Conservation (phyloP, 306 rosid genomes). For the Lagenaria siceraria region DNA sequence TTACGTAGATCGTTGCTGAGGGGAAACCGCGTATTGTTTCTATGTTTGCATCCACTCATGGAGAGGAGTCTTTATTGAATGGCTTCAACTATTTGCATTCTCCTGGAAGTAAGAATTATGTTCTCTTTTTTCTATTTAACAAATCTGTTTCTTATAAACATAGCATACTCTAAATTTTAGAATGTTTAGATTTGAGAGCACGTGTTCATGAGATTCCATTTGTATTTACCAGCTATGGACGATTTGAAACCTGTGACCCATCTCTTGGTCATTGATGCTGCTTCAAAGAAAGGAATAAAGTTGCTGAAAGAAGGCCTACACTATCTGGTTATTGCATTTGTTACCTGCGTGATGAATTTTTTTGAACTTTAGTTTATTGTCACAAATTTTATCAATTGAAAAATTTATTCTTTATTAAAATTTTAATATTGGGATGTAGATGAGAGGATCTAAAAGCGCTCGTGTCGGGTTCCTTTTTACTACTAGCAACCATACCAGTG, state of each 20-base stretch:
- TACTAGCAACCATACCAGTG: conserved; percentile 39
- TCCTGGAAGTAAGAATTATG: conserved; percentile 61
- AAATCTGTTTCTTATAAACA: too few relatives aligned
- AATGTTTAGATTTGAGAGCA: not conserved
- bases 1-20: conserved; percentile 62
- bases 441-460: conserved; percentile 54
- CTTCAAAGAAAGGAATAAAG: conserved; percentile 58
- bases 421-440: conserved; percentile 36
- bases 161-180: not conserved
- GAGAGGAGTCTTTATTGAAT: conserved; percentile 44
- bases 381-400: not conserved
- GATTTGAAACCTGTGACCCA: conserved; percentile 94
- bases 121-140: not conserved
- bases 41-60: conserved; percentile 36
- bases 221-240: conserved; percentile 49
- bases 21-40: conserved; percentile 66
- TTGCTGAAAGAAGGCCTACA: conserved; percentile 67
- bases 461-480: conserved; percentile 69
- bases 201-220: not conserved
- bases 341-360: conserved; percentile 7
- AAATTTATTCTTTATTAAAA: not conserved
- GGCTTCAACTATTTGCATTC: conserved; percentile 62
- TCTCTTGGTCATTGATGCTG: conserved; percentile 60
- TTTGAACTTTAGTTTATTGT: not conserved
- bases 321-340: conserved; percentile 52